phyloP scores from a whole-genome alignment of 495 filamentous ascomycete genomes.

The Hypoxylon crocopeplum region DNA sequence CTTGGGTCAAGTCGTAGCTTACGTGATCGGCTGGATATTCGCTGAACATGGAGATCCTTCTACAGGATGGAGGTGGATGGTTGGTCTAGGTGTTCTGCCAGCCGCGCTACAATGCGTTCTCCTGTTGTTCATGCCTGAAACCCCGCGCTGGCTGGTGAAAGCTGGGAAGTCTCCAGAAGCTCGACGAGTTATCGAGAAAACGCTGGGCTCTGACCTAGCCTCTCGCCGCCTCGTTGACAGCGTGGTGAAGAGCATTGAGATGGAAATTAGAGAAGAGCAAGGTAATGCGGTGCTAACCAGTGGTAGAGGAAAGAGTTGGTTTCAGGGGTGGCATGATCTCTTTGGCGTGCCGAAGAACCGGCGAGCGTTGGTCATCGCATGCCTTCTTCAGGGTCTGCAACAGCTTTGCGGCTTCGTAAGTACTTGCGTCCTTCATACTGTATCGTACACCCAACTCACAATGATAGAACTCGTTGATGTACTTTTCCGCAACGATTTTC shows the following conservation, averaged over 20 bases:
- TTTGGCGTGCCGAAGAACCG: constrained; percentile 69
- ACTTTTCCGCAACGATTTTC: constrained; percentile 93
- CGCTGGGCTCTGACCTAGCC: constrained; percentile 63
- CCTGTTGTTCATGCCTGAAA: constrained; percentile 78
- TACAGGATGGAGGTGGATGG: constrained; percentile 86
- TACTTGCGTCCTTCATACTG: constrained; percentile 3
- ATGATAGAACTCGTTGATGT: constrained; percentile 87
- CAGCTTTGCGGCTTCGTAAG: constrained; percentile 87
- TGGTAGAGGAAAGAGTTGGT: constrained; percentile 38
- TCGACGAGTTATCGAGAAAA: constrained; percentile 64
- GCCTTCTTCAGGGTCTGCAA: constrained; percentile 85
- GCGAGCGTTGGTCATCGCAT: constrained; percentile 81
- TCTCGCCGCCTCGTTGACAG: constrained; percentile 56
- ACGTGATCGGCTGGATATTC: constrained; percentile 75
- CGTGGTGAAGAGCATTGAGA: constrained; percentile 69
- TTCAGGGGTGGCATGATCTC: constrained; percentile 61
- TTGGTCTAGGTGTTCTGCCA: constrained; percentile 82
- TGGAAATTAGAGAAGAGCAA: constrained; percentile 71
- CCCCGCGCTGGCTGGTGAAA: constrained; percentile 84
- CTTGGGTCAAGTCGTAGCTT: constrained; percentile 84
- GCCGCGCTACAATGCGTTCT: constrained; percentile 72
- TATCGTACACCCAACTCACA: constrained; percentile 17
- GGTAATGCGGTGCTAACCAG: constrained; percentile 49
- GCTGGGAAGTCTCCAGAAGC: constrained; percentile 66
- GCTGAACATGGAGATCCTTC: constrained; percentile 54